Evolutionary conservation across 164 flowering plant genomes (phyloP), one percentile per base, ranked within the genome.

Genomic region (Cinnamomum micranthum): DNA sequence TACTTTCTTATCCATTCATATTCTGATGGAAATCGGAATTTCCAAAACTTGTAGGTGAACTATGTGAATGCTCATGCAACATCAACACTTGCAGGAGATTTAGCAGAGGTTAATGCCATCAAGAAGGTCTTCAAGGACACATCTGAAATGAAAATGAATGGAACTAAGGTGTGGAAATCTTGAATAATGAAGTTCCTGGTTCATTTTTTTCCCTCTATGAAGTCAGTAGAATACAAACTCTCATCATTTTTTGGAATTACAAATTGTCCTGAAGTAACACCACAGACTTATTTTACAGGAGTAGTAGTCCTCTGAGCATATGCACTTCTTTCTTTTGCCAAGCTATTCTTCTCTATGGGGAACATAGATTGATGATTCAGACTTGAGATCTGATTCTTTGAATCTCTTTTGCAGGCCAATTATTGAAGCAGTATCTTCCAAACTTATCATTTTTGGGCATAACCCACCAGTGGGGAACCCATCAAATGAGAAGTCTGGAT

Each of bases 41-140:
- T n/a, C 55, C 68, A 17, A 52, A 64, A 24, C 51, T 25, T 67
- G 27, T 84, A 89, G 92, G 92, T 89, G 73, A 89, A 88, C 80
- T 89, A 88, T 68, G 73, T 89, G 66, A 89, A 88, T 80, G 86
- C 87, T 74, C 93, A 89, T 74, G 93, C 91, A 50, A 88, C 93
- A 73, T 89, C 93, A 24, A 88, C 93, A 20, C 81, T 84, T 10
- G 91, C 91, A 3, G 91, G 91, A 71, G 93, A 89, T 75, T 70
- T 88, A 71, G 90, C 90, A 47, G 93, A 89, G 84, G 83, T 88
- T 50, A 88, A 87, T 82, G 93, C 93, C 13, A 78, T 89, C 75
- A 88, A 87, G 76, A 83, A 83, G 75, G 90, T 88, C 70, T 89
- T 89, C 73, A 87, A 84, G 78, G 80, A 88, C 81, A 89, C 90